Conservation (phyloP, 768 basidiomycete genomes). For the Suillus variegatus region DNA sequence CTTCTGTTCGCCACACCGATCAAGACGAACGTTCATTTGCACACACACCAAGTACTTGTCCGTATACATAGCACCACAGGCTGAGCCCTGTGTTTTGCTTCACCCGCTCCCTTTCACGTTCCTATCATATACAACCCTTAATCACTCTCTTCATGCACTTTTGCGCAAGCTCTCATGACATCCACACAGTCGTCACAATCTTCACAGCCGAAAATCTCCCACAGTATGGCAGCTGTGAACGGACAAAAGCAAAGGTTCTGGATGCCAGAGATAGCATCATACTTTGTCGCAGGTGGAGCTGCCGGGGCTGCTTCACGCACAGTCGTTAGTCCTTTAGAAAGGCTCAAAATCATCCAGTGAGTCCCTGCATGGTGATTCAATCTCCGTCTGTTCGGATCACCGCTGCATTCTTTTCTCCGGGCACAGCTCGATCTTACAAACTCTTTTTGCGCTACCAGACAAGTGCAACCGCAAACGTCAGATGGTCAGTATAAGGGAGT, state of each 20-base stretch:
- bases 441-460: constrained; percentile 46
- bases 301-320: constrained; percentile 78
- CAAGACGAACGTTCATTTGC: constrained; percentile 3
- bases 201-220: constrained; percentile 11
- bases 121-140: constrained; percentile 10
- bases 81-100: constrained; percentile 9
- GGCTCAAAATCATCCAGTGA: constrained; percentile 96
- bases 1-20: neutral
- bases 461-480: constrained; percentile 78
- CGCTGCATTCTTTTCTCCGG: neutral
- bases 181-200: constrained; percentile 12
- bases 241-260: constrained; percentile 30
- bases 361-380: constrained; percentile 29
- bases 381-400: constrained; percentile 3
- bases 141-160: constrained; percentile 12
- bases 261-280: constrained; percentile 38
- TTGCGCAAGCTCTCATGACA: constrained; percentile 6
- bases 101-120: constrained; percentile 6
- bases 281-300: constrained; percentile 56
- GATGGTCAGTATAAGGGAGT: constrained; percentile 80
- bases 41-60: neutral
- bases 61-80: neutral
- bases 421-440: constrained; percentile 6
- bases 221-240: constrained; percentile 25
- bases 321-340: constrained; percentile 88